Base-by-base conservation (phyloP, 2,329 filamentous ascomycete genomes). In the Pseudofabraea citricarpa region DNA sequence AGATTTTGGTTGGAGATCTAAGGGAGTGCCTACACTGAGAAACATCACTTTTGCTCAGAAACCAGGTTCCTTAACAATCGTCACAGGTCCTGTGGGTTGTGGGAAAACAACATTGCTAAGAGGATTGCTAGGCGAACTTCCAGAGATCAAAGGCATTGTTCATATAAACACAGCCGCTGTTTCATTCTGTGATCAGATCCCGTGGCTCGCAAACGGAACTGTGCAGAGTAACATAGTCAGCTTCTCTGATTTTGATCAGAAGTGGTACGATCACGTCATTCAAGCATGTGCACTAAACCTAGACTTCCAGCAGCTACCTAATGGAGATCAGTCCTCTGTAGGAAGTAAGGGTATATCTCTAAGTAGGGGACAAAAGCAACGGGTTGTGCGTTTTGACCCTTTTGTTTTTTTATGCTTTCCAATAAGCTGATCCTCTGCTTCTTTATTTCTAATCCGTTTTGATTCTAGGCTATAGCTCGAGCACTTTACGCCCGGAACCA, bases 231-330 rank as follows among this genome's bases (percentile, higher is more conserved):
- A 68, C 33, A 68, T 74, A 3, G 46, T 66, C 1, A 68, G 64
- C 0, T 42, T 50, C 7, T 45, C 49, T 40, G 61, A 65, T 2
- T 73, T 68, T 44, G 68, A 83, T 20, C 64, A 70, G 20, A 62
- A 61, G 6, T 84, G 81, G 79, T 85, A 85, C 56, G 68, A 79
- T 36, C 61, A 73, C 35, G 81, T 85, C 13, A 63, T 85, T 7
- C 75, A 83, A 55, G 79, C 80, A 7, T 85, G 81, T 56, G 80
- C 81, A 1, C 64, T 86, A 4, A 65, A 72, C 12, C 70, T 74
- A 0, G 81, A 85, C 63, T 63, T 85, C 8, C 36, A 41, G 19
- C 20, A 16, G 22, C 46, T 65, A 22, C 45, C 52, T 3, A 44
- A 57, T 5, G 54, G 56, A 16, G 58, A 62, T 41, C 44, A 40